Evolutionary conservation across 768 basidiomycete species (phyloP).

Genomic region (Boletellus ananiceps): DNA sequence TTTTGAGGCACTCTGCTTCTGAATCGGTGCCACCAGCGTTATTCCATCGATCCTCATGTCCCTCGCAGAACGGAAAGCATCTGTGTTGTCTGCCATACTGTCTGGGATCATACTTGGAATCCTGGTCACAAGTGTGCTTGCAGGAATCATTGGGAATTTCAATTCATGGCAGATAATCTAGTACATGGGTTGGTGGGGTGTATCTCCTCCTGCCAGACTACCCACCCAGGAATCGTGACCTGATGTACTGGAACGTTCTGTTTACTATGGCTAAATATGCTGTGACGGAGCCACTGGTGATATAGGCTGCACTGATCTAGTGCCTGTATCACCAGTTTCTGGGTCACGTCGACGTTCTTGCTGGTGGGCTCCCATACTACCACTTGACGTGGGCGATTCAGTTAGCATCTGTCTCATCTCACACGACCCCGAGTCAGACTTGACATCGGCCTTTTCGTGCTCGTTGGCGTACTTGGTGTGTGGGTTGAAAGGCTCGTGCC

Average conservation of each 20-base stretch:
- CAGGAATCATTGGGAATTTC: constrained; percentile 70
- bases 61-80: constrained; percentile 62
- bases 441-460: constrained; percentile 68
- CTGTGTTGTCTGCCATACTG: constrained; percentile 71
- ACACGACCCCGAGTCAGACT: constrained; percentile 27
- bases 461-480: constrained; percentile 71
- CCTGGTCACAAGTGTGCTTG: constrained; percentile 65
- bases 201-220: constrained; percentile 76
- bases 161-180: constrained; percentile 71
- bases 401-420: not conserved
- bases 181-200: constrained; percentile 58
- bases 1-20: constrained; percentile 65
- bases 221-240: constrained; percentile 62
- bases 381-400: constrained; percentile 55
- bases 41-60: constrained; percentile 73
- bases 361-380: constrained; percentile 72
- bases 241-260: constrained; percentile 66
- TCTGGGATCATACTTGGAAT: constrained; percentile 68
- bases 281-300: constrained; percentile 71
- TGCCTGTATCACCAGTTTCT: constrained; percentile 57
- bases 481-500: constrained; percentile 66
- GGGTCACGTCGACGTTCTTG: constrained; percentile 76
- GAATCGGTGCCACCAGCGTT: constrained; percentile 66
- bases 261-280: constrained; percentile 74
- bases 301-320: constrained; percentile 65